Conservation (phyloP, 2,329 filamentous ascomycete genomes). For the Nannizziopsis arthrosporioides region DNA sequence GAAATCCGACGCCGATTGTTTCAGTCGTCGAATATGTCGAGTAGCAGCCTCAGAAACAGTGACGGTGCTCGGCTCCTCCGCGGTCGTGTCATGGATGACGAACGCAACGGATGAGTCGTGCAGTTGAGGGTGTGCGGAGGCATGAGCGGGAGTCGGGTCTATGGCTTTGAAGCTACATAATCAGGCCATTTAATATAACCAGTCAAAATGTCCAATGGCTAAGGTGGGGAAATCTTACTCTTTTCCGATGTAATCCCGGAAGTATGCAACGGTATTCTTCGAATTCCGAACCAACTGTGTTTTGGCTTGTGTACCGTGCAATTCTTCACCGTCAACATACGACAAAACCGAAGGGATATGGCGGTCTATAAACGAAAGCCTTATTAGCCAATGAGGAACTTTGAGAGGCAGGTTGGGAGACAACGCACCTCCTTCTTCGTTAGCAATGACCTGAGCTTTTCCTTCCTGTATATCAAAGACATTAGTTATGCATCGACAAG, state of each 20-base stretch:
- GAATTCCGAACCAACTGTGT: slow-evolving; percentile 83
- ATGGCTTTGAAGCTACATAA: slow-evolving; percentile 70
- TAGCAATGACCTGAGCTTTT: slow-evolving; percentile 94
- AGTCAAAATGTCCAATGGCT: no score
- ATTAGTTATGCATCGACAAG: neutral
- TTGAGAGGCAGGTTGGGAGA: neutral
- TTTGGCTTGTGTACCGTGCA: slow-evolving; percentile 92
- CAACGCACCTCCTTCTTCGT: slow-evolving; percentile 81
- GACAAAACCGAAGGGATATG: slow-evolving; percentile 92
- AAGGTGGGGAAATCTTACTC: slow-evolving; percentile 47
- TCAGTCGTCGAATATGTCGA: slow-evolving; percentile 71
- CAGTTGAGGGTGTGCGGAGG: slow-evolving; percentile 79
- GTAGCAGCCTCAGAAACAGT: slow-evolving; percentile 71
- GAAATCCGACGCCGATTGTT: slow-evolving; percentile 76
- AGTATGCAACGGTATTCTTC: slow-evolving; percentile 86
- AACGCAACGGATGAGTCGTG: slow-evolving; percentile 63
- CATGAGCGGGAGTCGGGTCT: slow-evolving; percentile 89
- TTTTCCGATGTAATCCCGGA: slow-evolving; percentile 90
- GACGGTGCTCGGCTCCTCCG: slow-evolving; percentile 55
- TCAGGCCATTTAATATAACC: no score
- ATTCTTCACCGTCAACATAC: slow-evolving; percentile 92
- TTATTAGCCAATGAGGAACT: slow-evolving; percentile 2
- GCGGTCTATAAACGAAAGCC: slow-evolving; percentile 51
- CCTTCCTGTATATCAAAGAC: slow-evolving; percentile 50
- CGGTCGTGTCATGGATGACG: slow-evolving; percentile 63